Evolutionary conservation across 495 filamentous ascomycete genomes (phyloP), one percentile per base, ranked within the genome.

Genomic region (Aspergillus homomorphus): DNA sequence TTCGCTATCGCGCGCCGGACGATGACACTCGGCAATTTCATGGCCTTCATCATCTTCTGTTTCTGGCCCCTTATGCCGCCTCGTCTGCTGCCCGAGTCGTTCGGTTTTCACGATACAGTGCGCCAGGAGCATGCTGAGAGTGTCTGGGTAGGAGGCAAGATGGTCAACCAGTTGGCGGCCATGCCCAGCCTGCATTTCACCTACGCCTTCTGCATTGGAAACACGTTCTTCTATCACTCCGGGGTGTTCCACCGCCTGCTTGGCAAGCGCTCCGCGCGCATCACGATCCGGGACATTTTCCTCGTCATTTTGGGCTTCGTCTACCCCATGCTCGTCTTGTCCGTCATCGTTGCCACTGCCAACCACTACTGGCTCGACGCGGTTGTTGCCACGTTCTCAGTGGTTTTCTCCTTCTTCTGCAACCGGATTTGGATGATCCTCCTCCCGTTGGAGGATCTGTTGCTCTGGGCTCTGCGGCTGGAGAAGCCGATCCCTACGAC

Each of bases 331-430:
- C 74, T 84, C 43, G 82, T 88, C 38, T 75, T 88, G 16, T 74
- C 77, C 50, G 81, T 84, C 14, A 87, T 88, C 50, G 73, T 88
- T 16, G 83, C 83, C 10, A 88, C 85, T 6, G 85, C 85, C 14
- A 88, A 88, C 59, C 85, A 87, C 66, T 87, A 84, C 62, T 84
- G 80, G 69, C 71, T 88, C 38, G 85, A 87, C 65, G 84, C 83
- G 0, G 66, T 78, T 18, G 71, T 80, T n/a, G 82, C 81, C 6
- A 70, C 81, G 53, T 75, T 82, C 26, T 77, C 77, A 6, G 61
- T 80, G n/a, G 71, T 78, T 15, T 76, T 80, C 16, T 77, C 71
- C 63, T 82, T 80, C 58, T 18, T 66, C n/a, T 71, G 69, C 48
- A 87, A 87, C 60, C 58, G 73, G 20, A 60, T 87, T 10, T 82